phyloP scores from a whole-genome alignment of 1,284 basidiomycete genomes.

The Exobasidium rhododendri region DNA sequence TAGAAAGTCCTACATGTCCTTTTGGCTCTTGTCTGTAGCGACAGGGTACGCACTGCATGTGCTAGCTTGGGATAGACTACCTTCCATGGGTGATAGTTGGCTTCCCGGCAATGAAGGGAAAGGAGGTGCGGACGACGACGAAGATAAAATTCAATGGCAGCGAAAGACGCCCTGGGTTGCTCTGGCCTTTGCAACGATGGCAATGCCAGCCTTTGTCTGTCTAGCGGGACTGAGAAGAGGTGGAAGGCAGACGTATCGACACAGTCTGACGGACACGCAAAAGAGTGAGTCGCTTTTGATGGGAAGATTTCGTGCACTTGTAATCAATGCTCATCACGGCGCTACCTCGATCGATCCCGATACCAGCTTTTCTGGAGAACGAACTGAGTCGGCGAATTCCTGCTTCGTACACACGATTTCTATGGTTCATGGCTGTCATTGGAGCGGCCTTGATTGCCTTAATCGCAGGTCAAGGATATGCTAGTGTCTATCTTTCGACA shows the following conservation, averaged over 20 bases:
- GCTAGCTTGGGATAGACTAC: conserved; percentile 19
- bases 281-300: conserved; percentile 26
- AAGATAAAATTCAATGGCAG: conserved; percentile 60
- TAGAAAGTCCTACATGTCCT: conserved; percentile 58
- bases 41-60: conserved; percentile 58
- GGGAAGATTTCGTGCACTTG: neutral
- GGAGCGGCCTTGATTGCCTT: conserved; percentile 60
- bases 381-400: conserved; percentile 59
- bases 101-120: neutral
- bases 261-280: conserved; percentile 55
- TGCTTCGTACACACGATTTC: conserved; percentile 60
- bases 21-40: conserved; percentile 59
- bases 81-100: neutral
- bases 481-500: conserved; percentile 60
- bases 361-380: conserved; percentile 58
- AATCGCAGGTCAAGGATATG: conserved; percentile 63
- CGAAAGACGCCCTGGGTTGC: conserved; percentile 62
- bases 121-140: neutral
- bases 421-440: conserved; percentile 62
- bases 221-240: conserved; percentile 43
- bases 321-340: neutral
- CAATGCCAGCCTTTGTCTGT: conserved; percentile 59
- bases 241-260: conserved; percentile 51
- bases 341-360: too few species aligned
- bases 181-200: conserved; percentile 62